Conservation (phyloP, 495 filamentous ascomycete genomes). For the Trichoderma reesei region DNA sequence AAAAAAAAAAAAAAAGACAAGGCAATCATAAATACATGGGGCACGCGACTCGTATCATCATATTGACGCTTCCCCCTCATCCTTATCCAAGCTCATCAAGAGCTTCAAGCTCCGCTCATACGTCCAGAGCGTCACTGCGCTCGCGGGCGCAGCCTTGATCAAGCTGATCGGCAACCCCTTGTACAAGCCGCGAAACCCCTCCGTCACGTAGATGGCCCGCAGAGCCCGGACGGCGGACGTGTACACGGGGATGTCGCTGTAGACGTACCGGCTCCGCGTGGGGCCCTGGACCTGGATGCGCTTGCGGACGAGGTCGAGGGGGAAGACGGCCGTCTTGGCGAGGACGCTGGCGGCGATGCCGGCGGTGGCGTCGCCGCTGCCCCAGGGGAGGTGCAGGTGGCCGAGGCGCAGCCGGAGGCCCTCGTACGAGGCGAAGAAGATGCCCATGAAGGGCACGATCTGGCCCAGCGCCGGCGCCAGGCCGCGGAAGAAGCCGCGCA, state of each 20-base stretch:
- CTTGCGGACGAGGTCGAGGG: slow-evolving; percentile 89
- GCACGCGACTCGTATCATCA: neutral
- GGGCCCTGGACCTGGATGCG: slow-evolving; percentile 93
- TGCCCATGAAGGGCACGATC: slow-evolving; percentile 91
- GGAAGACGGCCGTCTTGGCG: slow-evolving; percentile 85
- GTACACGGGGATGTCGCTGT: slow-evolving; percentile 84
- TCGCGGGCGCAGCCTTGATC: slow-evolving; percentile 88
- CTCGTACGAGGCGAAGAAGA: slow-evolving; percentile 91
- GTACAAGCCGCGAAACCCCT: slow-evolving; percentile 78
- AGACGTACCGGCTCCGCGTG: slow-evolving; percentile 63
- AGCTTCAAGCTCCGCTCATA: slow-evolving; percentile 67
- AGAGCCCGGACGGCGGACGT: slow-evolving; percentile 55
- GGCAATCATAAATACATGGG: too few species aligned
- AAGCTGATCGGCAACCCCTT: slow-evolving; percentile 79
- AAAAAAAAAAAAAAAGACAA: too few species aligned
- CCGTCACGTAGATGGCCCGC: slow-evolving; percentile 51
- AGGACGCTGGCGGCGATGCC: slow-evolving; percentile 68
- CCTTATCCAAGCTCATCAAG: slow-evolving; percentile 35
- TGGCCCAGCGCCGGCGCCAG: slow-evolving; percentile 69
- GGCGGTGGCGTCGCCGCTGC: slow-evolving; percentile 69
- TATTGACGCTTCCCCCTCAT: slow-evolving; percentile 11
- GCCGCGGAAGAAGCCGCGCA: slow-evolving; percentile 75
- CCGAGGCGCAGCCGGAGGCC: slow-evolving; percentile 44
- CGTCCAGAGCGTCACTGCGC: slow-evolving; percentile 97
- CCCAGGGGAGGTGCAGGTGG: slow-evolving; percentile 53